These are phyloP conservation scores for Albugo laibachii DNA, from an alignment of 352 stramenopile genomes.

Conservation along the genomic window DNA sequence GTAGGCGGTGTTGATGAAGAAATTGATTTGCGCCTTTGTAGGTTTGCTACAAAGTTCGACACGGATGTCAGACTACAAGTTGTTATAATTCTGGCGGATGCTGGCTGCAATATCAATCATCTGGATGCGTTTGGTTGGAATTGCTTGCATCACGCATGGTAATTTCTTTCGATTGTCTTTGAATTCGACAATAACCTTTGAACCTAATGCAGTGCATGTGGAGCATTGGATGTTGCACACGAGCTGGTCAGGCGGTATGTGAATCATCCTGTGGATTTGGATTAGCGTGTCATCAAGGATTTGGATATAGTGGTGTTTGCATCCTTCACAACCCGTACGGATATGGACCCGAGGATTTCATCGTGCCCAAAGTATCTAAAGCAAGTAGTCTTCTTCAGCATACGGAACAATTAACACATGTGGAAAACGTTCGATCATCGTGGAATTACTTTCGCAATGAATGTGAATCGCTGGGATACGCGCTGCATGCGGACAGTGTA, in stretches of 20 bases:
- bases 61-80: conserved; percentile 62
- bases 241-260: conserved; percentile 48
- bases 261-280: not conserved
- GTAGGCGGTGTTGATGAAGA: not conserved
- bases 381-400: conserved; percentile 74
- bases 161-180: conserved; percentile 2
- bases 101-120: conserved; percentile 73
- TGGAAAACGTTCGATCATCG: conserved; percentile 48
- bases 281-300: not conserved
- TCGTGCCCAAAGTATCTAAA: conserved; percentile 56
- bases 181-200: not conserved
- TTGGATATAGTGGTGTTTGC: conserved; percentile 18
- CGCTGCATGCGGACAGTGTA: conserved; percentile 40
- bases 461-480: conserved; percentile 35
- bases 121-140: conserved; percentile 65
- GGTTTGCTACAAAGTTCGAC: conserved; percentile 60
- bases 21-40: conserved; percentile 2
- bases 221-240: conserved; percentile 40
- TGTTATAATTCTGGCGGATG: conserved; percentile 66
- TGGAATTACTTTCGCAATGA: conserved; percentile 68
- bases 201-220: conserved; percentile 25
- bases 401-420: conserved; percentile 70
- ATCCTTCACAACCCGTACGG: conserved; percentile 73
- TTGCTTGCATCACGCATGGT: conserved; percentile 77
- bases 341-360: conserved; percentile 68